These are phyloP conservation scores for Diutina rugosa DNA, from an alignment of 1,139 yeast species.

Conservation along the genomic window DNA sequence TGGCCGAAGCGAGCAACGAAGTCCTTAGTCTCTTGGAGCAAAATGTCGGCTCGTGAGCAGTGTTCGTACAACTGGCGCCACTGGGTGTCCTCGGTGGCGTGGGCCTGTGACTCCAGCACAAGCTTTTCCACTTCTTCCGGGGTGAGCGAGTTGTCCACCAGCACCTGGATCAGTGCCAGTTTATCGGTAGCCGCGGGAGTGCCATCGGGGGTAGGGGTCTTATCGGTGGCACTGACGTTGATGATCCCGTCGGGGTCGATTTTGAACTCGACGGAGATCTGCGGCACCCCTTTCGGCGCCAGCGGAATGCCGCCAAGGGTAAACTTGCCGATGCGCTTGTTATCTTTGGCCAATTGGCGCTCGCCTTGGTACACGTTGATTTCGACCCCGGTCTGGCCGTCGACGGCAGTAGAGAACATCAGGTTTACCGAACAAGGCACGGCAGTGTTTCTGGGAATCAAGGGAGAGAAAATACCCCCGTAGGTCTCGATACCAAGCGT, in stretches of 20 bases:
- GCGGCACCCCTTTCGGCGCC: slow-evolving; percentile 68
- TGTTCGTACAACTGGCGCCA: slow-evolving; percentile 28
- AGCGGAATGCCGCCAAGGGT: slow-evolving; percentile 55
- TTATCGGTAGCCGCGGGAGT: slow-evolving; percentile 13
- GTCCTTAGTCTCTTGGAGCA: slow-evolving; percentile 42
- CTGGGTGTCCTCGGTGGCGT: slow-evolving; percentile 29
- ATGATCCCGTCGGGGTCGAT: slow-evolving; percentile 79
- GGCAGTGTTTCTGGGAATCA: slow-evolving; percentile 64
- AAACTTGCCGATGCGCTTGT: slow-evolving; percentile 62
- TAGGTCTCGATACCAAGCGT: slow-evolving; percentile 73
- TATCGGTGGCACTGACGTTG: slow-evolving; percentile 60
- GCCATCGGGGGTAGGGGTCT: slow-evolving; percentile 34
- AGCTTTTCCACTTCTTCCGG: slow-evolving; percentile 48
- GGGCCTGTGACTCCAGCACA: slow-evolving; percentile 37
- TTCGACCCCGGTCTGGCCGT: slow-evolving; percentile 72
- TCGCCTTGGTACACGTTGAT: slow-evolving; percentile 73
- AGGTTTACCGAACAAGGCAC: slow-evolving; percentile 65
- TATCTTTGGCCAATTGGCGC: slow-evolving; percentile 59
- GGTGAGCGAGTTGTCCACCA: slow-evolving; percentile 56
- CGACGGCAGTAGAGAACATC: slow-evolving; percentile 73
- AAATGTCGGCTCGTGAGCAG: slow-evolving; percentile 41
- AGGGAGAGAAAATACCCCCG: slow-evolving; percentile 70
- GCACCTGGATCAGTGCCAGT: slow-evolving; percentile 50
- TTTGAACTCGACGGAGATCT: slow-evolving; percentile 60
- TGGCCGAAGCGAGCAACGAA: slow-evolving; percentile 33